phyloP scores from a whole-genome alignment of 805 yeast species.

The Barnettozyma siamensis region DNA sequence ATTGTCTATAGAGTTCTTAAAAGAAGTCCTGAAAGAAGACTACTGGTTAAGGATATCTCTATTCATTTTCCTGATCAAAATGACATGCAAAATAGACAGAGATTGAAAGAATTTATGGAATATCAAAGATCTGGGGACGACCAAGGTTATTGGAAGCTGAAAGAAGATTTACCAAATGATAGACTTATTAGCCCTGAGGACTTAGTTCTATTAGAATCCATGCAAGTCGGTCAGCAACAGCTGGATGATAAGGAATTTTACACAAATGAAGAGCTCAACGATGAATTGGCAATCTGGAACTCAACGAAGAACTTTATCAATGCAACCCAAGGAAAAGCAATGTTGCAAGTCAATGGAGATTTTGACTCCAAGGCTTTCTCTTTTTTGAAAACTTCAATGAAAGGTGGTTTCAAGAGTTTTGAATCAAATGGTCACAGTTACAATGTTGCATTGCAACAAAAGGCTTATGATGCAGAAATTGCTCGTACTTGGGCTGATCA shows the following conservation, averaged over 20 bases:
- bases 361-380: constrained; percentile 90
- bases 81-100: constrained; percentile 94
- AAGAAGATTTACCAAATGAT: constrained; percentile 64
- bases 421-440: constrained; percentile 62
- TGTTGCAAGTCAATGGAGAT: constrained; percentile 93
- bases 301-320: constrained; percentile 84
- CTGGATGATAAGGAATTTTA: constrained; percentile 74
- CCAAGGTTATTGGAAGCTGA: constrained; percentile 92
- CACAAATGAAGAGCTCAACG: constrained; percentile 52
- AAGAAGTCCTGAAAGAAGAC: constrained; percentile 62
- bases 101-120: constrained; percentile 96
- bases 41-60: constrained; percentile 82
- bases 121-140: constrained; percentile 91
- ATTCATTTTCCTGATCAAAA: constrained; percentile 94
- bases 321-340: constrained; percentile 94
- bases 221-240: constrained; percentile 89
- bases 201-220: constrained; percentile 75
- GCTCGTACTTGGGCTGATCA: constrained; percentile 87
- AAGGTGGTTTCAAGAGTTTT: constrained; percentile 69
- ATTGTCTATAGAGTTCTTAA: constrained; percentile 85
- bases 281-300: constrained; percentile 92
- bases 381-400: constrained; percentile 86
- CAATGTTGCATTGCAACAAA: constrained; percentile 81
- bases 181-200: constrained; percentile 92
- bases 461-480: constrained; percentile 87